A percentile compares a stretch with the other conserved stretches of the same genome.
Conservation (phyloP, 2,329 filamentous ascomycete genomes). For the Pseudocercospora pini-densiflorae region DNA sequence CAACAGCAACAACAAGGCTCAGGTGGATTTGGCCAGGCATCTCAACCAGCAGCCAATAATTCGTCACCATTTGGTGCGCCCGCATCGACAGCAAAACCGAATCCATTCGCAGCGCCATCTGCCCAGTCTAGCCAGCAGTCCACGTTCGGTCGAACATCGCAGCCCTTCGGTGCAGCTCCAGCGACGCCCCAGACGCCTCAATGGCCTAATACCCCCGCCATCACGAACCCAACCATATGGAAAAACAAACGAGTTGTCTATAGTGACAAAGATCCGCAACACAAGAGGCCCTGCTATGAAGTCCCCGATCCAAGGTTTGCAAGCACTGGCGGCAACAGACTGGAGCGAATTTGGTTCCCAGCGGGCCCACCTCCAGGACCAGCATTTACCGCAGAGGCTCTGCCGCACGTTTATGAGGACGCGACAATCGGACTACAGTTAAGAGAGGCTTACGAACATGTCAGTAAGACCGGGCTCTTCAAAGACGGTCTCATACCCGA, state of each 20-base stretch:
- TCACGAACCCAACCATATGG: conserved; percentile 5
- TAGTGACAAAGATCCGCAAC: conserved; percentile 3
- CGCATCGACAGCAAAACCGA: conserved; percentile 19
- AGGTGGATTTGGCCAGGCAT: not conserved
- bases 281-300: conserved; percentile 12
- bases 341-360: conserved; percentile 21
- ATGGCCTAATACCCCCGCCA: not conserved
- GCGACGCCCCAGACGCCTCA: not conserved
- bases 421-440: conserved; percentile 54
- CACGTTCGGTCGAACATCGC: not conserved
- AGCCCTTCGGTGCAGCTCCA: not conserved
- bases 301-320: conserved; percentile 5
- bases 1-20: conserved; percentile 19
- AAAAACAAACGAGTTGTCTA: conserved; percentile 13
- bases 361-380: conserved; percentile 61
- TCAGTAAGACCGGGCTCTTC: conserved; percentile 70
- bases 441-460: conserved; percentile 66
- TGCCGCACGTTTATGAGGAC: conserved; percentile 62
- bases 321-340: not conserved
- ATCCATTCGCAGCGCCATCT: conserved; percentile 23
- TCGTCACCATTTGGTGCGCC: conserved; percentile 25
- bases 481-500: conserved; percentile 66
- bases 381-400: conserved; percentile 56
- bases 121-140: conserved; percentile 1
- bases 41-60: not conserved